Percentiles rank a stretch among this genome's conserved stretches.
These are phyloP conservation scores for Lindgomyces ingoldianus DNA, from an alignment of 495 filamentous ascomycete genomes.

Conservation along the genomic window DNA sequence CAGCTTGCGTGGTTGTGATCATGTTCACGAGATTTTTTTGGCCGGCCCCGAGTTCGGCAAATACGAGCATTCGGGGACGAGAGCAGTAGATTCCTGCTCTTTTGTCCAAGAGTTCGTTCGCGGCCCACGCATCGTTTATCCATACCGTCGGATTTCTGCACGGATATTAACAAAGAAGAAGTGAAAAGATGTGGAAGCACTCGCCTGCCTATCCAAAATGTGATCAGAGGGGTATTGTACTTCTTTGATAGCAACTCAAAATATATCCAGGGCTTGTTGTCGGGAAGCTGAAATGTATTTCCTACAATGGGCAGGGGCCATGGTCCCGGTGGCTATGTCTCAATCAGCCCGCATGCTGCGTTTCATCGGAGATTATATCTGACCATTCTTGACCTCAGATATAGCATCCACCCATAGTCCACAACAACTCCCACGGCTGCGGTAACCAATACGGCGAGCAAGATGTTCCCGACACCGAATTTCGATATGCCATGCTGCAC, in stretches of 20 bases:
- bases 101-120: slow-evolving; percentile 56
- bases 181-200: slow-evolving; percentile 57
- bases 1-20: slow-evolving; percentile 45
- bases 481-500: slow-evolving; percentile 33
- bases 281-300: slow-evolving; percentile 60
- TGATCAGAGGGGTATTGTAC: slow-evolving; percentile 58
- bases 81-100: slow-evolving; percentile 59
- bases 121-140: slow-evolving; percentile 63
- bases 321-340: slow-evolving; percentile 58
- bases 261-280: slow-evolving; percentile 65
- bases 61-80: slow-evolving; percentile 50
- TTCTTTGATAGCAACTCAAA: slow-evolving; percentile 61
- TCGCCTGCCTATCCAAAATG: slow-evolving; percentile 62
- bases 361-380: neutral
- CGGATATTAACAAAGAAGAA: slow-evolving; percentile 50
- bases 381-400: slow-evolving; percentile 38
- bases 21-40: slow-evolving; percentile 53
- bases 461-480: slow-evolving; percentile 20
- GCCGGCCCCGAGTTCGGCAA: slow-evolving; percentile 60
- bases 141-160: slow-evolving; percentile 62
- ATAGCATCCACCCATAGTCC: slow-evolving; percentile 39
- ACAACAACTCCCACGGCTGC: slow-evolving; percentile 11
- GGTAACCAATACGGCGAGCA: slow-evolving; percentile 17
- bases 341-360: slow-evolving; percentile 4
- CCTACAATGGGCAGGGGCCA: slow-evolving; percentile 50